These are phyloP conservation scores for Colletotrichum cereale DNA, from an alignment of 2,329 filamentous ascomycete species.

Conservation along the genomic window DNA sequence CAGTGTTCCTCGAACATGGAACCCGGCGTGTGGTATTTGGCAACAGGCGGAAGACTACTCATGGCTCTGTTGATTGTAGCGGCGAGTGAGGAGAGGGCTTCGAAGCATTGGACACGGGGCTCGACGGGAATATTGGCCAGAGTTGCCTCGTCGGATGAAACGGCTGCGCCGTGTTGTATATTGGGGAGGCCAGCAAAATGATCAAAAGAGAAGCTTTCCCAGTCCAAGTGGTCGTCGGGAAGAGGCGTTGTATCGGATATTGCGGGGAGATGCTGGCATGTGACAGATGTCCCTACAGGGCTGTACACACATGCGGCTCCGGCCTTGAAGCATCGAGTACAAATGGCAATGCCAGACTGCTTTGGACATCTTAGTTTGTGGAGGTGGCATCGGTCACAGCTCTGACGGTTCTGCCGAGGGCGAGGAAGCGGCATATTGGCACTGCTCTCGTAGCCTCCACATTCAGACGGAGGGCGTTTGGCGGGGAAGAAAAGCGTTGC, in stretches of 20 bases:
- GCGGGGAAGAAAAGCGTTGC: neutral
- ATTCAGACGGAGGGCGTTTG: neutral
- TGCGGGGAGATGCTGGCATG: constrained; percentile 42
- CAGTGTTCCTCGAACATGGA: constrained; percentile 44
- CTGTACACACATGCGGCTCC: constrained; percentile 57
- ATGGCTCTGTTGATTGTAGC: constrained; percentile 16
- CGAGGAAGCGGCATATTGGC: constrained; percentile 37
- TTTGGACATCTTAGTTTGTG: constrained; percentile 62
- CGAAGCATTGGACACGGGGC: constrained; percentile 18
- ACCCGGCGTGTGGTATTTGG: constrained; percentile 42
- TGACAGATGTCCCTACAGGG: constrained; percentile 46
- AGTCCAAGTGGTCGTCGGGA: constrained; percentile 1
- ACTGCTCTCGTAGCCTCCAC: constrained; percentile 30
- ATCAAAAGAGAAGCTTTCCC: constrained; percentile 28
- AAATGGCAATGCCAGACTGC: constrained; percentile 50
- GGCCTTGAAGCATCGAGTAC: constrained; percentile 58
- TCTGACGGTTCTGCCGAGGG: constrained; percentile 44
- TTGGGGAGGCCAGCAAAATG: neutral
- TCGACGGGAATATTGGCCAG: neutral
- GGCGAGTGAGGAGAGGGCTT: constrained; percentile 8
- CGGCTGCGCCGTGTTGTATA: neutral
- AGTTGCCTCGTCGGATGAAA: neutral
- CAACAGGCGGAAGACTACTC: constrained; percentile 16
- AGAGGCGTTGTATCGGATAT: neutral
- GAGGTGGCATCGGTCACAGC: constrained; percentile 60